Conservation (phyloP, 1,284 basidiomycete genomes). For the Puccinia polysora region DNA sequence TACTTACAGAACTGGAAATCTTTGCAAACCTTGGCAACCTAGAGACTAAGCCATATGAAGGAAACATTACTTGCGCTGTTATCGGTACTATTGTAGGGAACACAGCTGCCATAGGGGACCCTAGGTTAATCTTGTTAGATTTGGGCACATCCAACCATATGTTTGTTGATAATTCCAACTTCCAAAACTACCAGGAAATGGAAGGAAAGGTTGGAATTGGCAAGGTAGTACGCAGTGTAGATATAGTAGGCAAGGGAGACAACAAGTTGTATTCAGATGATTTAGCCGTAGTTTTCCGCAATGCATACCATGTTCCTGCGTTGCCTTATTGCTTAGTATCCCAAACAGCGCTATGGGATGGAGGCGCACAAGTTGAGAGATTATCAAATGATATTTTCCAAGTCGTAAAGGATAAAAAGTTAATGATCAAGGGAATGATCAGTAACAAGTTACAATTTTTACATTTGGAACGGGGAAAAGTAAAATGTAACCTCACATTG, state of each 20-base stretch:
- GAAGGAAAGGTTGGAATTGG: conserved; percentile 1
- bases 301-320: conserved; percentile 2
- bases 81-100: not conserved
- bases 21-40: not conserved
- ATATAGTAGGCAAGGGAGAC: not conserved
- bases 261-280: not conserved
- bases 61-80: not conserved
- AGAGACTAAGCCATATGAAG: not conserved
- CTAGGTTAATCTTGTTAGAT: not conserved
- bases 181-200: not conserved
- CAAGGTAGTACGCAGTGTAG: not conserved
- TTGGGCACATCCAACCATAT: not conserved
- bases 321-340: conserved; percentile 13
- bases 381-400: not conserved
- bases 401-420: not conserved
- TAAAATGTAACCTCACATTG: not conserved
- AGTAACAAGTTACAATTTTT: not conserved
- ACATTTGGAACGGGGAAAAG: not conserved
- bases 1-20: not conserved
- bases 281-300: not conserved
- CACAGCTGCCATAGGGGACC: not conserved
- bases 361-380: not conserved
- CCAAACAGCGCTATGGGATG: not conserved
- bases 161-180: not conserved
- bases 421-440: not conserved